These are phyloP conservation scores for Hippophae tibetana DNA, from an alignment of 306 rosid species.

Conservation along the genomic window DNA sequence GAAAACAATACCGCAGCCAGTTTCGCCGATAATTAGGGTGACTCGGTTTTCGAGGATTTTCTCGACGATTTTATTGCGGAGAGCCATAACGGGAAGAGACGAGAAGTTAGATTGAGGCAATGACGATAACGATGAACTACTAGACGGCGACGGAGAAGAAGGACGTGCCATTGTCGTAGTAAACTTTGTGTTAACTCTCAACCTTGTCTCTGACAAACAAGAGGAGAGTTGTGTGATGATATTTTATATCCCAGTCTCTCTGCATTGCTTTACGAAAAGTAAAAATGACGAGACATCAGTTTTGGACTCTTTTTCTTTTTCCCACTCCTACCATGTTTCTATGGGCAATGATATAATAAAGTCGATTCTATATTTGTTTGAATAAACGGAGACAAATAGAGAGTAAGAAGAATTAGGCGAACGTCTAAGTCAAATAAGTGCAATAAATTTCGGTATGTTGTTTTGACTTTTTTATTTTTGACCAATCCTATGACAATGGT, in stretches of 20 bases:
- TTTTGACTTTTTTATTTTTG: not conserved
- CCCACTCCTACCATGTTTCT: not conserved
- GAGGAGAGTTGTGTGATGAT: not conserved
- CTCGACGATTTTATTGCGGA: conserved; percentile 58
- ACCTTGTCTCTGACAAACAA: not conserved
- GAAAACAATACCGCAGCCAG: conserved; percentile 60
- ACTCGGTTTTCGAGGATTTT: conserved; percentile 72
- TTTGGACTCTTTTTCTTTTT: not conserved
- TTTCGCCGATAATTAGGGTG: conserved; percentile 77
- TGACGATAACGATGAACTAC: conserved; percentile 20
- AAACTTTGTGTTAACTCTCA: conserved; percentile 3
- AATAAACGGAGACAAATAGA: no score
- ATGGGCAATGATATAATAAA: not conserved
- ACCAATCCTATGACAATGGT: conserved; percentile 10
- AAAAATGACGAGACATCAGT: not conserved
- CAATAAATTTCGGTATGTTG: not conserved
- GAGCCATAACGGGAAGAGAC: conserved; percentile 52
- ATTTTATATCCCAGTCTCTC: not conserved
- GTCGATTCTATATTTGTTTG: conserved; percentile 14
- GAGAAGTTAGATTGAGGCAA: conserved; percentile 31
- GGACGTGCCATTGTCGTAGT: conserved; percentile 45
- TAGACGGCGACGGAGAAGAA: conserved; percentile 26
- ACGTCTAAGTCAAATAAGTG: not conserved
- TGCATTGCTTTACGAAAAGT: not conserved
- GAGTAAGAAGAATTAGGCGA: not conserved